Base-by-base conservation (phyloP, 192 early-diverging fungal species). In the Radiomyces spectabilis region DNA sequence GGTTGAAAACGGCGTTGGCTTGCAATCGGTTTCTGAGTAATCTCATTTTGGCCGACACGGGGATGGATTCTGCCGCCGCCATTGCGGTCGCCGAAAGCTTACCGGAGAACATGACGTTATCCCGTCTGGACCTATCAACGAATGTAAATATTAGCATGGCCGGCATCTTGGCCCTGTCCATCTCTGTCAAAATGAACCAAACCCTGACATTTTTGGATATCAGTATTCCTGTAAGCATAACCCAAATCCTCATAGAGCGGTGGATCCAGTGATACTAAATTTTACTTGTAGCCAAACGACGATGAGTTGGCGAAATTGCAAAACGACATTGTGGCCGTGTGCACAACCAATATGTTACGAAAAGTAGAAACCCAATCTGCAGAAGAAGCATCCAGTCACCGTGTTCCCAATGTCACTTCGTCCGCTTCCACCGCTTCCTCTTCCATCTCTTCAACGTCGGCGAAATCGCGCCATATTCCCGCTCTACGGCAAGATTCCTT, bases 41-140 rank as follows among this genome's bases (percentile, higher is more conserved):
- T 13, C 22, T 62, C 12, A 54, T 48, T 9, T 32, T 62, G 33
- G 42, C 52, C 24, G 33, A 62, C 32, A 62, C 60, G 15, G 33
- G 25, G 1, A 26, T 62, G 26, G 60, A 53, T 42, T 27, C 52
- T 3, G 25, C 7, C 22, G 77, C 68, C 7, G 85, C 89, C 12
- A 89, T 93, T 40, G 73, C 79, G 5, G 63, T 93, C 38, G 89
- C 91, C 8, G 91, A 93, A 65, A 72, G 77, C 25, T 53, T 93
- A 42, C 88, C 91, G 3, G 81, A 89, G 39, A 86, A 79, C 15
- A 69, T 64, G 4, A 50, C 71, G 24, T 66, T 93, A 16, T 73
- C 73, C 53, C 76, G 80, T 53, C 75, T 93, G 57, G 84, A 91
- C 55, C 68, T 93, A 33, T 82, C 84, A 9, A 67, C 75, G 18